Base-by-base conservation (phyloP, 2,329 filamentous ascomycete genomes). In the Nemania bipapillata region DNA sequence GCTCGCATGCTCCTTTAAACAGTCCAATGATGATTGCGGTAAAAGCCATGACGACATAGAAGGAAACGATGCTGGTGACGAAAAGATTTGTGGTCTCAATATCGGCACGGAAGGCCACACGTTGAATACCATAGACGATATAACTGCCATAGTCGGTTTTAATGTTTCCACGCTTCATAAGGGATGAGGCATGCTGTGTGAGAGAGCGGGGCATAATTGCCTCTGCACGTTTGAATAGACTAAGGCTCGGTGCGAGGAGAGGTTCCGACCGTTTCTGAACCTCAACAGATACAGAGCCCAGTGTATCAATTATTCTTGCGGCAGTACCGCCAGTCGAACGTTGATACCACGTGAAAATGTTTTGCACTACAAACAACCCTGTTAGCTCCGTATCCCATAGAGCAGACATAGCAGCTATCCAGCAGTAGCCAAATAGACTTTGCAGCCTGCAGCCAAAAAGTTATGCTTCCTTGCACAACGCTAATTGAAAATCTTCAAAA, bases 61-160 rank as follows among this genome's bases (percentile, higher is more conserved):
- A 97, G 85, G 97, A 97, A 73, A 91, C 89, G 61, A 97, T 86
- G 54, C 93, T 93, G 1, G 95, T 97, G 83, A 97, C 86, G 85
- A 97, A 97, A 74, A 97, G 88, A 81, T 98, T 97, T 70, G 94
- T 96, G 2, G 89, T 85, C 81, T 98, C 95, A 70, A 98, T 97
- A 66, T 85, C 85, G 42, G 92, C 91, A 72, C 89, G 87, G 86
- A 96, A 97, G 32, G 93, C 94, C 52, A 97, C 94, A 80, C 95
- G 91, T 77, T 96, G 88, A 70, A 97, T 96, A 73, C 95, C 95
- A 67, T 87, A 90, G 40, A 97, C 90, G 63, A 89, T 77, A 70
- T 86, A 90, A 60, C 83, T 85, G 52, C 88, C 87, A 30, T 85
- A 85, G 24, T 80, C 81, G 17, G 84, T 85, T 75, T 84, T 83